Percentiles rank a stretch among this genome's conserved stretches.
phyloP scores from a whole-genome alignment of 306 rosid genomes.

The Elaeagnus macrophylla region DNA sequence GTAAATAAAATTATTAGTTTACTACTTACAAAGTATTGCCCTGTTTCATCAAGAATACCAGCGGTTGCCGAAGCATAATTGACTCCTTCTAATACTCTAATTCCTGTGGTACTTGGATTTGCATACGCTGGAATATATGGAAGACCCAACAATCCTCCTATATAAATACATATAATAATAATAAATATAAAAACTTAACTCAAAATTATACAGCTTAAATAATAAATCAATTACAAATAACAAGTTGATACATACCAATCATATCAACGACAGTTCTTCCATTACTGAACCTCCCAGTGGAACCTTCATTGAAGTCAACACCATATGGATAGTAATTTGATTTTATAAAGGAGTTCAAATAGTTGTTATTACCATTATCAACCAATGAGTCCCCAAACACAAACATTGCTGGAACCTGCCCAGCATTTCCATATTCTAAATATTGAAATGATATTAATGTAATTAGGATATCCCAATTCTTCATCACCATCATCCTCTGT shows the following conservation, averaged over 20 bases:
- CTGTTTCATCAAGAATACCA: conserved; percentile 76
- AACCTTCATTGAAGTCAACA: conserved; percentile 39
- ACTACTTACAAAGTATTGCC: conserved; percentile 49
- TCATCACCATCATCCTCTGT: no score
- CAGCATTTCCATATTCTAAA: no score
- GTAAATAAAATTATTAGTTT: no score
- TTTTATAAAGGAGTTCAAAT: conserved; percentile 37
- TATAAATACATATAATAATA: background rate
- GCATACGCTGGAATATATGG: conserved; percentile 57
- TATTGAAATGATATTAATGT: no score
- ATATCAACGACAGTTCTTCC: conserved; percentile 58
- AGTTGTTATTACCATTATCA: conserved; percentile 82
- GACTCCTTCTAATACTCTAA: conserved; percentile 44
- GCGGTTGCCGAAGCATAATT: conserved; percentile 72
- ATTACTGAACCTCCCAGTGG: conserved; percentile 75
- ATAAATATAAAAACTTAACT: no score
- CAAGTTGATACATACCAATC: conserved; percentile 26
- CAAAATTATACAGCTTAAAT: background rate
- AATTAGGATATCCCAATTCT: no score
- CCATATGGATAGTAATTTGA: conserved; percentile 73
- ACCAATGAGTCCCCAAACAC: conserved; percentile 82
- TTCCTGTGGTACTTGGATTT: conserved; percentile 40
- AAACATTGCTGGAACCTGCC: conserved; percentile 58
- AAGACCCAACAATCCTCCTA: conserved; percentile 60
- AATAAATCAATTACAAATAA: background rate